Evolutionary conservation across 495 filamentous ascomycete species (phyloP), one percentile per base, ranked within the genome.

Genomic region (Trypethelium eluteriae): DNA sequence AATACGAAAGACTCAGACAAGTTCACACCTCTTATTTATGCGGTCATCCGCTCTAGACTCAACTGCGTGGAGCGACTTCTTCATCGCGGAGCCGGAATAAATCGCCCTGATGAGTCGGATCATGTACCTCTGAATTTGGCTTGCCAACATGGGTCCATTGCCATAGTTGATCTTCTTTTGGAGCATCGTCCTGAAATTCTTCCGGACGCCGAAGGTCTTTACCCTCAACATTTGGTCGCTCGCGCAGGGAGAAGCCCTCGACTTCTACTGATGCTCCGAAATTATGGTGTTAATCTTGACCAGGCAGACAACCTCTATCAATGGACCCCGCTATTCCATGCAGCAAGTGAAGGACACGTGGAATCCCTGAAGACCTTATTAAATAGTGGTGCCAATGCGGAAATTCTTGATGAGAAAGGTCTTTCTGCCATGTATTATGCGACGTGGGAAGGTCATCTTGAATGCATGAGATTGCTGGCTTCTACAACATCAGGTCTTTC

Each of bases 401-500:
- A 88, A 65, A 88, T 91, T 56, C 75, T 88, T 38, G 94, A 98
- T 72, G 94, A 98, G 76, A 98, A 98, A 75, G 88, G 87, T 25
- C 81, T 96, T 6, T 90, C 92, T 3, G 92, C 94, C 7, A 90
- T 97, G 89, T 98, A 98, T 76, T 98, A 98, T 78, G 95, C 94
- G 25, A 92, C 93, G 0, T 98, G 95, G 95, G 94, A 98, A 80
- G 95, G 95, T 0, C 90, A 97, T 74, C 77, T 96, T 63, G 89
- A 93, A 73, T 97, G 93, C 75, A 97, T 98, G 89, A 84, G 88
- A 64, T 83, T 96, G 14, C 85, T 98, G 25, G 70, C 70, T 5
- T 53, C 50, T 16, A 63, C 62, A n/a, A 41, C 11, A 7, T 41
- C 38, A 11, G 41, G 62, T 11, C 38, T 41, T 11, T 64, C 65